Evolutionary conservation across 23 red algal genomes (phyloP), one percentile per base, ranked within the genome.

Genomic region (Pyropia haitanensis): DNA sequence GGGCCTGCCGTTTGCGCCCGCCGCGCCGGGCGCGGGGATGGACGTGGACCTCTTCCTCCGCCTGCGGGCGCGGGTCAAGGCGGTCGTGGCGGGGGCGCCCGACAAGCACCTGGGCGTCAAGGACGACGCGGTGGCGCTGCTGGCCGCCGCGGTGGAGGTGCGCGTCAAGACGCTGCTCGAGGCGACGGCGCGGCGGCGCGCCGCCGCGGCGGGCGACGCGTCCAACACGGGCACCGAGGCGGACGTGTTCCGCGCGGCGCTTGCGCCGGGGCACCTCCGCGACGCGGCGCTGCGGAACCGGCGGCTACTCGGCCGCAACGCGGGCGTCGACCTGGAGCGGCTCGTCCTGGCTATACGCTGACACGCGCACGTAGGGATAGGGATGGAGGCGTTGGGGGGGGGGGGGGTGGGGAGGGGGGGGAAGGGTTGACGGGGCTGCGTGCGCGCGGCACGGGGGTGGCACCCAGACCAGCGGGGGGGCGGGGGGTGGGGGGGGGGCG

Each of bases 21-120:
- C 76, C 7, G 46, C 68, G 18, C 87, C 87, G 1, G 87, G 87
- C 6, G 46, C 46, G 5, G 55, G 51, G 16, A 54, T 91, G 30
- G 87, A 91, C 50, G 28, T 81, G 18, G 77, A 91, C 18, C 49
- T 91, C 54, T 83, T 91, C 39, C 28, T 82, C 34, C 81, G 71
- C 48, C 61, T 91, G 18, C 60, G 77, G 14, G 52, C 68, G 39
- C 69, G 87, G 27, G 65, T 81, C 59, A 73, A 67, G 27, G 63
- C 33, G 8, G 39, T 46, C 39, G 39, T 46, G 39, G 5, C 39
- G 4, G 39, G 39, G 39, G 39, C 39, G 39, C 39, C 39, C 0
- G 39, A 46, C 39, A 46, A 46, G 10, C 39, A 46, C 39, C 10
- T 46, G 8, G 72, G 66, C 15, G 39, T 91, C 15, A 70, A 75